Evolutionary conservation across 2,329 filamentous ascomycete species (phyloP).

Genomic region (Alternaria viburni): DNA sequence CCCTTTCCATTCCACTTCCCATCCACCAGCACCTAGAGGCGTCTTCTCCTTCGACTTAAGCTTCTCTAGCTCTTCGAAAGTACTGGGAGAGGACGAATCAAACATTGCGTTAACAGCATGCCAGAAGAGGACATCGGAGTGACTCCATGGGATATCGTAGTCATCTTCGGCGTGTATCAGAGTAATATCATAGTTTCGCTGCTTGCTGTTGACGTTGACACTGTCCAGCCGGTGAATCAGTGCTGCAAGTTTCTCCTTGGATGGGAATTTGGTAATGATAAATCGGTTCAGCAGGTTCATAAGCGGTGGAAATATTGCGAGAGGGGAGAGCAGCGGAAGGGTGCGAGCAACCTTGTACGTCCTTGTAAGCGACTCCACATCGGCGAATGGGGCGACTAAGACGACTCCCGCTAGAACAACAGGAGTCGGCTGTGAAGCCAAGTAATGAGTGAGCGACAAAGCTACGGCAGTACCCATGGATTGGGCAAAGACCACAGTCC

Average conservation of each 20-base stretch:
- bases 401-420: constrained; percentile 61
- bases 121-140: constrained; percentile 61
- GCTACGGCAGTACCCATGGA: constrained; percentile 64
- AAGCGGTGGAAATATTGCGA: constrained; percentile 55
- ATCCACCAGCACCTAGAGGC: constrained; percentile 58
- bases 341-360: constrained; percentile 65
- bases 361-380: constrained; percentile 60
- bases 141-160: constrained; percentile 58
- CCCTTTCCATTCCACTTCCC: constrained; percentile 57
- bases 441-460: constrained; percentile 54
- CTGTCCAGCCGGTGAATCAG: constrained; percentile 48
- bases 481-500: constrained; percentile 66
- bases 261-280: constrained; percentile 60
- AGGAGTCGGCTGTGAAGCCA: constrained; percentile 51
- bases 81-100: constrained; percentile 39
- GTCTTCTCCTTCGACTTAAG: constrained; percentile 51
- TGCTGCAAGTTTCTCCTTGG: constrained; percentile 56
- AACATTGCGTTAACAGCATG: constrained; percentile 60
- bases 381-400: constrained; percentile 63
- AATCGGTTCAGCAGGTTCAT: constrained; percentile 54
- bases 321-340: constrained; percentile 61
- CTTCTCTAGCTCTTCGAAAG: constrained; percentile 54
- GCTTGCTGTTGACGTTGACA: constrained; percentile 37
- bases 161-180: constrained; percentile 62
- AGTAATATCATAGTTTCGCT: constrained; percentile 53